Conservation (phyloP, 1,284 basidiomycete genomes). For the Microbotryum intermedium region DNA sequence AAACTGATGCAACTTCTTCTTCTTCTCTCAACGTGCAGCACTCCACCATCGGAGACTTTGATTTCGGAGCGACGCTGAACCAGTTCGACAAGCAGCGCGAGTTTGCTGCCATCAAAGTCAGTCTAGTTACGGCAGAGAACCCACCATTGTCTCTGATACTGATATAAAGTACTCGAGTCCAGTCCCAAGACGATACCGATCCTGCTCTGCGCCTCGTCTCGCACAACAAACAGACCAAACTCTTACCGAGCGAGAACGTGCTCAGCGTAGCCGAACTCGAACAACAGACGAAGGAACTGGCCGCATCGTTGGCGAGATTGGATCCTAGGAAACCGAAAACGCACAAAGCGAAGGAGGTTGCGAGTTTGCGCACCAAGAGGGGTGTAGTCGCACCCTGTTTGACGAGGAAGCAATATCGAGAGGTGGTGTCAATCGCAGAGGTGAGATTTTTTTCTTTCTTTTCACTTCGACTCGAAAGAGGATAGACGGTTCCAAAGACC, state of each 20-base stretch:
- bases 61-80: constrained; percentile 22
- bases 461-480: too few relatives aligned
- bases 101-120: constrained; percentile 26
- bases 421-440: constrained; percentile 28
- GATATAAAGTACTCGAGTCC: neutral
- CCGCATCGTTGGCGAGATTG: neutral
- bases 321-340: neutral
- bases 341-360: neutral
- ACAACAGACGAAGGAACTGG: constrained; percentile 9
- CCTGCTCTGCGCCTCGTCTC: constrained; percentile 30
- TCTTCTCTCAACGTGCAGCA: too few relatives aligned
- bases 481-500: too few relatives aligned
- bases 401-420: constrained; percentile 21
- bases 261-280: constrained; percentile 18
- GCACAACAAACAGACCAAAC: constrained; percentile 31
- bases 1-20: too few relatives aligned
- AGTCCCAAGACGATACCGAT: constrained; percentile 29
- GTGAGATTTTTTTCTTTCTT: neutral
- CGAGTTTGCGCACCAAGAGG: neutral
- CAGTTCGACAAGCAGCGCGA: constrained; percentile 31
- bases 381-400: constrained; percentile 8
- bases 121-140: neutral
- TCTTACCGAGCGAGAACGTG: constrained; percentile 18
- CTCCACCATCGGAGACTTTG: constrained; percentile 25
- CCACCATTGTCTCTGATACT: neutral